These are phyloP conservation scores for Syzygium aqueum DNA, from an alignment of 345 rosid species.

Conservation along the genomic window DNA sequence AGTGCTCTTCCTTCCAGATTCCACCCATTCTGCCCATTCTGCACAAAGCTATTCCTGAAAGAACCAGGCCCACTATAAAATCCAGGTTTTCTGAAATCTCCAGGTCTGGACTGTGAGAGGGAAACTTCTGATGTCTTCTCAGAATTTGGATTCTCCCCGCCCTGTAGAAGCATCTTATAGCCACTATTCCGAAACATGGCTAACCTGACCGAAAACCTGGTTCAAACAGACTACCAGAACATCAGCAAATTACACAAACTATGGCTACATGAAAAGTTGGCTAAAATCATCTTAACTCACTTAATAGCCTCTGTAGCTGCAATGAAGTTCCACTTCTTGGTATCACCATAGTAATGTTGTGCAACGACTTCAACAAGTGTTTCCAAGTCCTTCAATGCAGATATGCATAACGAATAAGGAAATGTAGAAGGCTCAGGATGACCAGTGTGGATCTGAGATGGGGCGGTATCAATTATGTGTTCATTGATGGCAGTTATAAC, in stretches of 20 bases:
- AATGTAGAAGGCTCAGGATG: constrained; percentile 32
- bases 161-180: constrained; percentile 89
- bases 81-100: constrained; percentile 11
- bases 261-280: neutral
- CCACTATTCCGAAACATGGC: constrained; percentile 65
- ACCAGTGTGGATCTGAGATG: constrained; percentile 24
- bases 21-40: constrained; percentile 36
- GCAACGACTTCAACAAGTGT: constrained; percentile 86
- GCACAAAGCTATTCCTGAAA: constrained; percentile 17
- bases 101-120: constrained; percentile 20
- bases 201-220: constrained; percentile 65
- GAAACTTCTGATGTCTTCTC: constrained; percentile 31
- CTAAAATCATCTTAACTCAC: constrained; percentile 24
- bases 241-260: neutral
- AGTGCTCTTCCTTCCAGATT: constrained; percentile 75
- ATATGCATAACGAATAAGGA: constrained; percentile 67
- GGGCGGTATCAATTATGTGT: constrained; percentile 69
- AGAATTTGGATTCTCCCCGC: constrained; percentile 68
- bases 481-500: constrained; percentile 76
- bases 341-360: constrained; percentile 66
- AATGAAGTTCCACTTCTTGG: constrained; percentile 82
- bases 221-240: neutral
- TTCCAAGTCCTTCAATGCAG: constrained; percentile 77
- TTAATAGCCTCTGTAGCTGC: constrained; percentile 73
- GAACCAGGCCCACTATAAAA: constrained; percentile 14